phyloP scores from a whole-genome alignment of 352 stramenopile genomes.

The Pythium coloratum region DNA sequence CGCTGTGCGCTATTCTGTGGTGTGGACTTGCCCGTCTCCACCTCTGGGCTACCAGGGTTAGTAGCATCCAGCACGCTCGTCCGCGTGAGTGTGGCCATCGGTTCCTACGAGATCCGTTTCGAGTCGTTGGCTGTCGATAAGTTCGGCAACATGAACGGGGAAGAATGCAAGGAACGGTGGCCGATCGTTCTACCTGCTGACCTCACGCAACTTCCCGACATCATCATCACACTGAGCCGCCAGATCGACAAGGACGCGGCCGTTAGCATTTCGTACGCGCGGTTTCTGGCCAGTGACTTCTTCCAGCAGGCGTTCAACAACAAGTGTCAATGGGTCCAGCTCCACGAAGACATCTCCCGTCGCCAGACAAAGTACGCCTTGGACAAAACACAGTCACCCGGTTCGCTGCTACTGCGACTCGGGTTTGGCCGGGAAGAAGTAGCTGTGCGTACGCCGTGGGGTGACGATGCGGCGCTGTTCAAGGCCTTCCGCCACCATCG shows the following conservation, averaged over 20 bases:
- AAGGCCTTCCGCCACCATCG: slow-evolving; percentile 43
- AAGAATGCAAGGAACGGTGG: slow-evolving; percentile 48
- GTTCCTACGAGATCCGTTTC: slow-evolving; percentile 47
- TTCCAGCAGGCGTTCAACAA: slow-evolving; percentile 44
- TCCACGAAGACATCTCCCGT: slow-evolving; percentile 60
- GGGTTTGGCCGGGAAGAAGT: slow-evolving; percentile 74
- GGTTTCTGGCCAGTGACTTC: slow-evolving; percentile 40
- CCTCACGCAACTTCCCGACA: slow-evolving; percentile 65
- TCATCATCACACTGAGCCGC: slow-evolving; percentile 66
- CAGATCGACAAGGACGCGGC: slow-evolving; percentile 61
- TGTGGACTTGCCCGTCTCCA: slow-evolving; percentile 42
- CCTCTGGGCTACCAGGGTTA: slow-evolving; percentile 5
- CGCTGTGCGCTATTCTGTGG: slow-evolving; percentile 64
- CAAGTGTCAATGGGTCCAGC: slow-evolving; percentile 53
- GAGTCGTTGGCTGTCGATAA: slow-evolving; percentile 50
- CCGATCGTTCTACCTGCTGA: slow-evolving; percentile 60
- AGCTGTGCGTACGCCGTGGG: slow-evolving; percentile 54
- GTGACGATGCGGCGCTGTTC: slow-evolving; percentile 43
- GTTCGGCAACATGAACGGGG: slow-evolving; percentile 47
- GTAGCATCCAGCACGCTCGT: slow-evolving; percentile 34
- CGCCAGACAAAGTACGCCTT: slow-evolving; percentile 58
- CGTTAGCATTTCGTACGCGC: slow-evolving; percentile 56
- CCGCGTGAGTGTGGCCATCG: slow-evolving; percentile 51
- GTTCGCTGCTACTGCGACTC: slow-evolving; percentile 50
- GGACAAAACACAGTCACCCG: slow-evolving; percentile 50